Base-by-base conservation (phyloP, 352 stramenopile species). In the Phytophthora ohioensis region DNA sequence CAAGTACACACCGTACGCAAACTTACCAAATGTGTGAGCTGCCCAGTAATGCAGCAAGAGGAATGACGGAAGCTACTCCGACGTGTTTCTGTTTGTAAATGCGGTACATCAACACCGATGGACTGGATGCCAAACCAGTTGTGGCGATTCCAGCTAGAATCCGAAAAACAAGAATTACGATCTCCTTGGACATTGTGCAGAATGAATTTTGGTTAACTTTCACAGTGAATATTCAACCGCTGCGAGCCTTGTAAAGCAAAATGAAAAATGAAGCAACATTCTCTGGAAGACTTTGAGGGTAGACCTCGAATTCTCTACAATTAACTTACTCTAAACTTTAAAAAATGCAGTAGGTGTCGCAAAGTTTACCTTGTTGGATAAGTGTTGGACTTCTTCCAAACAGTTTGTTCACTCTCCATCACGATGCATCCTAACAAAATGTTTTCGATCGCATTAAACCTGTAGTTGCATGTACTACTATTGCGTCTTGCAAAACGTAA, bases 81-180 rank as follows among this genome's bases (percentile, higher is more conserved):
- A 82, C 64, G 49, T 70, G 47, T 35, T 81, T 80, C 36, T 57
- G 55, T 52, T 68, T 71, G 60, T 69, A 76, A 60, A 86, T 81
- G 47, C 63, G 73, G 47, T 64, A 70, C 17, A 85, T 69, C 17
- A 68, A 60, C 1, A 68, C 17, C n/a, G 64, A 32, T 9, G 75
- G 75, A 47, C 75, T 83, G 49, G 67, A 51, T 10, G 49, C 59
- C 53, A 78, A 56, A 21, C 54, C 69, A 32, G 78, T 46, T 42
- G 73, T 67, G 15, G 59, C 51, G 17, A 69, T 34, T 21, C 45
- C 57, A 38, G 62, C 59, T 21, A 76, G 42, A 57, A 54, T 46
- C 41, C 57, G 56, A 49, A 76, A 58, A 38, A 59, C n/a, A 2
- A 59, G 15, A 32, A 71, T 57, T n/a, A 57, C 30, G 6, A 41